These are phyloP conservation scores for Porodaedalea pini DNA, from an alignment of 1,284 basidiomycete genomes.

Conservation along the genomic window DNA sequence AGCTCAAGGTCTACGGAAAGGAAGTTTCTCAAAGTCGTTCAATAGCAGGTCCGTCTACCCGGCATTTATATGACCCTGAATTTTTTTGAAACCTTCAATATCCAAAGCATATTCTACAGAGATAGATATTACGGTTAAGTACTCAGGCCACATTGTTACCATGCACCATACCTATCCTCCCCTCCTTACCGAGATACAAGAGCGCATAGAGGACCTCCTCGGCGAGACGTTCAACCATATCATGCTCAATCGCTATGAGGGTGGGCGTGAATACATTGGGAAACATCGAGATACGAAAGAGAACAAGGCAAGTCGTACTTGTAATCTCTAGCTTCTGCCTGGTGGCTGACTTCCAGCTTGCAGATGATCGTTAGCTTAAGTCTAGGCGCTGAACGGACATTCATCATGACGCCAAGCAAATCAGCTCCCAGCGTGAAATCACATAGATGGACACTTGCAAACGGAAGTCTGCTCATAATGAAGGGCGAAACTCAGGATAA, in stretches of 20 bases:
- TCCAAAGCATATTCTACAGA: conserved; percentile 37
- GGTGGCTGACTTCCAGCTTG: conserved; percentile 24
- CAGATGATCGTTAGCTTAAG: conserved; percentile 47
- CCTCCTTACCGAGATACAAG: conserved; percentile 36
- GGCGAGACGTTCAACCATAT: conserved; percentile 46
- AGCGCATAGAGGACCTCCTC: conserved; percentile 34
- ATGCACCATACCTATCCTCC: conserved; percentile 41
- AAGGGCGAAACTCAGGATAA: conserved; percentile 45
- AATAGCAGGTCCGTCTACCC: conserved; percentile 32
- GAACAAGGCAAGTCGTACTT: conserved; percentile 30
- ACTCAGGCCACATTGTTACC: conserved; percentile 38
- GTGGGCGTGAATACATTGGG: conserved; percentile 44
- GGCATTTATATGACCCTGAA: not conserved
- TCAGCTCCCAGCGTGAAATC: conserved; percentile 20
- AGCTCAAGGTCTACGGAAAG: conserved; percentile 48
- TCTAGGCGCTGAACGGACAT: conserved; percentile 44
- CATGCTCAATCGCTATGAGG: conserved; percentile 49
- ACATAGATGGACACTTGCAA: conserved; percentile 34
- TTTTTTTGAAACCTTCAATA: not conserved
- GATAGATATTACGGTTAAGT: conserved; percentile 36
- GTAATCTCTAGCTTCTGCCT: conserved; percentile 24
- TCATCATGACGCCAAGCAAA: conserved; percentile 41
- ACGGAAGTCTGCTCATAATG: conserved; percentile 50
- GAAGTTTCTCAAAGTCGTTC: conserved; percentile 42
- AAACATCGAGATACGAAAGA: conserved; percentile 37